Conservation (phyloP, 1,139 yeast species). For the Kluyveromyces sp. region DNA sequence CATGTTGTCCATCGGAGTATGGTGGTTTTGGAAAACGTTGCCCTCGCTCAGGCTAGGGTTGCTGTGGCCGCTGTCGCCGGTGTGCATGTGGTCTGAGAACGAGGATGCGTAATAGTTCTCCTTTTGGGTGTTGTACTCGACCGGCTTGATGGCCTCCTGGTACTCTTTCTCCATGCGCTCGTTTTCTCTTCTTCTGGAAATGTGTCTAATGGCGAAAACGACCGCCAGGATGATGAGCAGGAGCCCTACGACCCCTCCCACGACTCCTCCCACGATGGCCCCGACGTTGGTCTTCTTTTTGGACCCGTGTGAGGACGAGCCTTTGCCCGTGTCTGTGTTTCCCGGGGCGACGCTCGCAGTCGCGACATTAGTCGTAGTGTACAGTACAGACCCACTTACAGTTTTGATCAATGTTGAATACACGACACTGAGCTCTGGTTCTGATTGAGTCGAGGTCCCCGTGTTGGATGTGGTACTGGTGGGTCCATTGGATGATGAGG, state of each 20-base stretch:
- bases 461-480: neutral
- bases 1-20: no score
- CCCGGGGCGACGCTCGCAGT: constrained; percentile 12
- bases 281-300: constrained; percentile 24
- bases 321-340: neutral
- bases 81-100: constrained; percentile 9
- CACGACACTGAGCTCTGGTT: constrained; percentile 1
- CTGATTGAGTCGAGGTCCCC: neutral
- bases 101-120: constrained; percentile 11
- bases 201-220: constrained; percentile 24
- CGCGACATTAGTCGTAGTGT: constrained; percentile 25
- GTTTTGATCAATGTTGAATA: constrained; percentile 23
- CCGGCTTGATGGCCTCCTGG: constrained; percentile 33
- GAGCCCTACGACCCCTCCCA: constrained; percentile 31
- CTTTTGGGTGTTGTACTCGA: constrained; percentile 21
- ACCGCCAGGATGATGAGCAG: constrained; percentile 18
- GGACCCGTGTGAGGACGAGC: constrained; percentile 6
- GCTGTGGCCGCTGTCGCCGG: neutral
- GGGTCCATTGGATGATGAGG: neutral
- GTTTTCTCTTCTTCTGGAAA: constrained; percentile 27
- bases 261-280: constrained; percentile 31
- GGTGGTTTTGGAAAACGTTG: no score
- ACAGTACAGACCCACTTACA: constrained; percentile 26
- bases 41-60: no score
- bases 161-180: constrained; percentile 32